Evolutionary conservation across 768 basidiomycete species (phyloP).

Genomic region (Leccinellum albellum): DNA sequence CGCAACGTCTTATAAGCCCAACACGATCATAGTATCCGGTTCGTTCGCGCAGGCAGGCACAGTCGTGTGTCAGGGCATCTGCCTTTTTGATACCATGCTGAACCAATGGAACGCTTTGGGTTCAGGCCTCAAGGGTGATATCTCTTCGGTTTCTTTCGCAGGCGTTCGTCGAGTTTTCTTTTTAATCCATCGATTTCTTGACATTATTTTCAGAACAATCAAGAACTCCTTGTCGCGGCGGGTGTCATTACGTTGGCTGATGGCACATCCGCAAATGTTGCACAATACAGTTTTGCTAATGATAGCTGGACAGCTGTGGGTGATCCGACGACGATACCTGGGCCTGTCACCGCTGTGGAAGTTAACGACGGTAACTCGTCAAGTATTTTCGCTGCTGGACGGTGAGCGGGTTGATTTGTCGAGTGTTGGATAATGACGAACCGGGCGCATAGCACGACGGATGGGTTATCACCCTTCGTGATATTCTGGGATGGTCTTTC

Average conservation of each 20-base stretch:
- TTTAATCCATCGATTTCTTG: slow-evolving; percentile 1
- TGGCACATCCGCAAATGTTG: slow-evolving; percentile 66
- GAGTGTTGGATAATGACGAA: not conserved
- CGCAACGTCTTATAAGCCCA: slow-evolving; percentile 53
- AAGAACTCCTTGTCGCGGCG: slow-evolving; percentile 70
- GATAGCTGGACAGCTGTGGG: slow-evolving; percentile 73
- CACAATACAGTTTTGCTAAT: slow-evolving; percentile 67
- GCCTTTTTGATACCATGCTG: slow-evolving; percentile 61
- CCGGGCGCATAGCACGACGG: slow-evolving; percentile 39
- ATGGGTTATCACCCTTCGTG: slow-evolving; percentile 67
- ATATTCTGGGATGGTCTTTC: slow-evolving; percentile 78
- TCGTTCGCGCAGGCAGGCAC: slow-evolving; percentile 79
- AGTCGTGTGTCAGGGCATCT: slow-evolving; percentile 71
- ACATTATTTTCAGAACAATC: slow-evolving; percentile 45
- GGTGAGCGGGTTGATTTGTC: slow-evolving; percentile 42
- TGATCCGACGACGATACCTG: slow-evolving; percentile 60
- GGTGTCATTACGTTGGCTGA: slow-evolving; percentile 72
- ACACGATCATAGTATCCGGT: slow-evolving; percentile 79
- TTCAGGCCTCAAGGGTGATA: slow-evolving; percentile 75
- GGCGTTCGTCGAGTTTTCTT: slow-evolving; percentile 50
- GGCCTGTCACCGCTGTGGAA: slow-evolving; percentile 85
- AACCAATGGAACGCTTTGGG: slow-evolving; percentile 82
- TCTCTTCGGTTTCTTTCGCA: slow-evolving; percentile 73
- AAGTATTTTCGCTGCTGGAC: slow-evolving; percentile 89
- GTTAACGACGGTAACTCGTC: slow-evolving; percentile 76